Base-by-base conservation (phyloP, 768 basidiomycete genomes). In the Amanita inopinata region DNA sequence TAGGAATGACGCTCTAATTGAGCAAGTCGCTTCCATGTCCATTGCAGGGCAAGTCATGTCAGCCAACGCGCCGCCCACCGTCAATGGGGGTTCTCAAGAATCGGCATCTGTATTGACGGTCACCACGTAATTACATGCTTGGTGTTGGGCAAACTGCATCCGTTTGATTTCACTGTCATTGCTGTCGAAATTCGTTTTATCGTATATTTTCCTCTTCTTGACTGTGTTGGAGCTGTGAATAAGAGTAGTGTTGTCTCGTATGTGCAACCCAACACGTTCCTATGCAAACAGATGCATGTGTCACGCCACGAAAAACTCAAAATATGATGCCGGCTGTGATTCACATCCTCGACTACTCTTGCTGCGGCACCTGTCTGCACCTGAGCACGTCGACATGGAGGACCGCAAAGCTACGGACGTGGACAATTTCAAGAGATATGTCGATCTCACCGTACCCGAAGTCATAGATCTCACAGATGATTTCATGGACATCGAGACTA, bases 21-120 rank as follows among this genome's bases (percentile, higher is more conserved):
- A 49, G 37, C 56, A 54, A 38, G 47, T 56, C 19, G 44, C 51
- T 33, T 40, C 50, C 31, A 48, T 60, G 53, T 49, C 54, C 19
- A 38, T 58, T 12, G 52, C 38, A 14, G 53, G 50, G 28, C 48
- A 49, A 20, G 43, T 38, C 28, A 8, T 12, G 6, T n/a, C 43
- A 7, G 27, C 15, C 30, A 22, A 7, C 22, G 18, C 9, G n/a
- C 7, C 7, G 7, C n/a, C 27, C n/a, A 7, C 22, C 6, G 23
- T 8, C 17, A 25, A 39, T 8, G 24, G 38, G 7, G 35, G 25
- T 9, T 8, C 35, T 7, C 33, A 37, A 37, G 43, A 42, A 19
- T 17, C 34, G 17, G 18, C 24, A 18, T 8, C 33, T 34, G 22
- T 19, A 34, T 28, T 44, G 35, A 35, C 19, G 8, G 15, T 36